Evolutionary conservation across 2,329 filamentous ascomycete species (phyloP).

Genomic region (Cordyceps javanica): DNA sequence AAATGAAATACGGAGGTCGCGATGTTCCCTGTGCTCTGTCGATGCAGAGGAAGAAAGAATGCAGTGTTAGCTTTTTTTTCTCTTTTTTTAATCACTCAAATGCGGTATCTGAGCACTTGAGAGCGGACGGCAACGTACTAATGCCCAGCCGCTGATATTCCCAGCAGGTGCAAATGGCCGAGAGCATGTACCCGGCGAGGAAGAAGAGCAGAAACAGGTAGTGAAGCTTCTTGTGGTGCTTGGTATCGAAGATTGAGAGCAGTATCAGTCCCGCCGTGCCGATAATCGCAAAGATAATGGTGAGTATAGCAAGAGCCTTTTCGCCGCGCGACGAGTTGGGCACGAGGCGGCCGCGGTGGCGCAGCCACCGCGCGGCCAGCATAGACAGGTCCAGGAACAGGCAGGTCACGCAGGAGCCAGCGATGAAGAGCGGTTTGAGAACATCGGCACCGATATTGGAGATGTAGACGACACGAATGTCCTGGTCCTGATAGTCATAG

Average conservation of each 20-base stretch:
- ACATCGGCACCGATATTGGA: conserved; percentile 56
- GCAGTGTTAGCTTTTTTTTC: background rate
- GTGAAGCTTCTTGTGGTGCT: conserved; percentile 61
- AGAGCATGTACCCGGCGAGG: conserved; percentile 77
- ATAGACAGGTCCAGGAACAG: conserved; percentile 79
- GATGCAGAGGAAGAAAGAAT: background rate
- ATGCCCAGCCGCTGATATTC: conserved; percentile 84
- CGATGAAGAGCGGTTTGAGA: conserved; percentile 73
- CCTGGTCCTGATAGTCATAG: conserved; percentile 54
- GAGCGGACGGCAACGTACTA: conserved; percentile 36
- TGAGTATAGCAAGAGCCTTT: conserved; percentile 55
- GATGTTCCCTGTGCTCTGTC: conserved; percentile 65
- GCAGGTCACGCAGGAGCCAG: conserved; percentile 64
- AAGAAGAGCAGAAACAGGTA: conserved; percentile 75
- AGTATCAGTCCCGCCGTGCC: conserved; percentile 78
- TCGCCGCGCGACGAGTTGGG: conserved; percentile 61
- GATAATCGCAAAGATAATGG: conserved; percentile 62
- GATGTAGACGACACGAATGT: conserved; percentile 64
- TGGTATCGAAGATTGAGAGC: conserved; percentile 79
- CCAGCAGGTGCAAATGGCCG: conserved; percentile 80
- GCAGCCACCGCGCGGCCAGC: conserved; percentile 73
- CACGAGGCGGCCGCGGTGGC: conserved; percentile 72
- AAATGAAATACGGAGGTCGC: conserved; percentile 71
- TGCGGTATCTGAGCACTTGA: background rate
- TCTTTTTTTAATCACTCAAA: no score